Evolutionary conservation across 2,329 filamentous ascomycete species (phyloP), one percentile per base, ranked within the genome.

Genomic region (Pseudopyricularia javanii): DNA sequence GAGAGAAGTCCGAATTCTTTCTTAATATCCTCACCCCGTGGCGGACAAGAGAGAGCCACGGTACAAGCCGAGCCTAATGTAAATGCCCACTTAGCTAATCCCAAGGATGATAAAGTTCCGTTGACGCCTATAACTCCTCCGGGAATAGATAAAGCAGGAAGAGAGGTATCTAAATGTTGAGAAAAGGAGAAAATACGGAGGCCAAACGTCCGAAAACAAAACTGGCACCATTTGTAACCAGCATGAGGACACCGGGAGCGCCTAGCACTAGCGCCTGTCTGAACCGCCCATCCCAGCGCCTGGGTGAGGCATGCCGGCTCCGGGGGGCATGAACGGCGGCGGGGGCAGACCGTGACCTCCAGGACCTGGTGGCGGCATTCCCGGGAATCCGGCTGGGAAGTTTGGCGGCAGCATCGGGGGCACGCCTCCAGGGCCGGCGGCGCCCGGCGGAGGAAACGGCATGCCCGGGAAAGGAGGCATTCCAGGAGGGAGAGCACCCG

Each of bases 401-500:
- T 56, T 57, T 20, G 70, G 69, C 14, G 68, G 67, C 26, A 68
- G 66, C 61, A 71, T 67, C 20, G 33, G 30, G 9, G 51, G 43
- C 7, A 37, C 33, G 15, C 40, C 40, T 45, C 40, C 40, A 15
- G 40, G 12, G 26, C 51, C 53, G 12, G 53, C 48, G 32, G 67
- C 66, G 8, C 54, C 56, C 3, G 55, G 53, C 7, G 59, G 57
- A 12, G 72, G 70, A 56, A 74, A 70, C 20, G 40, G 40, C 50
- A 52, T 47, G 5, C 50, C 50, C 8, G 50, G 74, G 60, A 79
- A 78, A 7, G 78, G 74, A 40, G 75, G 74, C 54, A 75, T 56
- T 22, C 61, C 58, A 47, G 62, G 61, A 11, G 54, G 61, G 60
- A 53, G 59, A 30, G 59, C 59, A 54, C 53, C 65, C 52, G 54